Evolutionary conservation across 192 early-diverging fungal species (phyloP), one percentile per base, ranked within the genome.

Genomic region (Coemansia sp.): DNA sequence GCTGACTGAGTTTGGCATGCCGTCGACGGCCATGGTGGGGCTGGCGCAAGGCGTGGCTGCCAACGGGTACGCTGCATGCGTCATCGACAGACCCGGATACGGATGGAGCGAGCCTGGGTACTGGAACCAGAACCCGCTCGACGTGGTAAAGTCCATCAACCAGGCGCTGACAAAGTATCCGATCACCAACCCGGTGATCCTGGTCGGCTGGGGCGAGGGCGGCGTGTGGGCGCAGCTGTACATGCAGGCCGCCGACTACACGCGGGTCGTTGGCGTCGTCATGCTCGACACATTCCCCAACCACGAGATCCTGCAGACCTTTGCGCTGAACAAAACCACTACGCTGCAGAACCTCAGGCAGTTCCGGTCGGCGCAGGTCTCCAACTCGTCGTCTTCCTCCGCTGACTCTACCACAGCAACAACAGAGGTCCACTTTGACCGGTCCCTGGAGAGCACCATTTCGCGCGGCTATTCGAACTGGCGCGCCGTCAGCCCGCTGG

Each of bases 81-180:
- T 85, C 23, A 58, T 81, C 15, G 84, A 85, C 51, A 75, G 84
- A 49, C 84, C 84, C 18, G 84, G 84, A 7, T 85, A 85, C 55
- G 84, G 84, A 56, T 85, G 84, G 84, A 85, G 84, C 67, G 84
- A 81, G 55, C 79, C 84, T 0, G 84, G 84, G 49, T 82, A 82
- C 66, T 77, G 75, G 79, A 56, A 64, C 35, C 84, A 85, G 68
- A 63, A 71, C 51, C 84, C 84, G 5, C 39, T 55, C 9, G 75
- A 85, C n/a, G 84, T 85, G 0, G 78, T 85, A 24, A 66, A 85
- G 68, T 75, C 75, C 0, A 77, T 85, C 62, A 71, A 78, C 64
- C 72, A 78, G 59, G 84, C 78, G 18, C 63, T 85, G 53, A 67
- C 67, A 46, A 78, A 75, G 49, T 73, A 81, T 55, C 75, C 75